phyloP scores from a whole-genome alignment of 2,329 filamentous ascomycete genomes.

The Massarina eburnea region DNA sequence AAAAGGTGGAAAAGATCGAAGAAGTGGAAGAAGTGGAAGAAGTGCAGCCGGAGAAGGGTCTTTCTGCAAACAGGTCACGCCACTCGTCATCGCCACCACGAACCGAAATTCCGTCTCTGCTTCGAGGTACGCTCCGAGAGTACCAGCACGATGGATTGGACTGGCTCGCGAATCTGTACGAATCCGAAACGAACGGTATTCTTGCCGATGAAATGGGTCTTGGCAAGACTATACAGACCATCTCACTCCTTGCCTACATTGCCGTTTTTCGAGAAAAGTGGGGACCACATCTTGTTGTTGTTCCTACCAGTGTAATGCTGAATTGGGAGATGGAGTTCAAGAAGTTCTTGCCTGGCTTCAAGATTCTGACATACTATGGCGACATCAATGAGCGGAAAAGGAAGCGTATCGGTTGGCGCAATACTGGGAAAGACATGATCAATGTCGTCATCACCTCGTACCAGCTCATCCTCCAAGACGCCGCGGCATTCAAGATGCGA shows the following conservation, averaged over 20 bases:
- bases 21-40: no score
- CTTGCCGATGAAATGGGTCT: slow-evolving; percentile 98
- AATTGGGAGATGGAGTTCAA: slow-evolving; percentile 99
- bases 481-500: slow-evolving; percentile 87
- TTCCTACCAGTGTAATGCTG: slow-evolving; percentile 96
- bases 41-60: slow-evolving; percentile 13
- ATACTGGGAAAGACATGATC: slow-evolving; percentile 75
- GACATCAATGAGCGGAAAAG: slow-evolving; percentile 87
- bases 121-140: slow-evolving; percentile 86
- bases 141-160: slow-evolving; percentile 98
- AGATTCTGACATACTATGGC: slow-evolving; percentile 96
- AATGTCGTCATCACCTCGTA: slow-evolving; percentile 98
- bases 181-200: slow-evolving; percentile 91
- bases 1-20: no score
- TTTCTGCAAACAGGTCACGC: slow-evolving; percentile 24
- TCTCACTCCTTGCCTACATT: slow-evolving; percentile 87
- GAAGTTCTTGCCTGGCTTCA: slow-evolving; percentile 97
- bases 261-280: slow-evolving; percentile 88
- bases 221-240: slow-evolving; percentile 98
- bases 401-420: slow-evolving; percentile 91
- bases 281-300: slow-evolving; percentile 94
- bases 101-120: slow-evolving; percentile 56
- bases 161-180: slow-evolving; percentile 92
- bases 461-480: slow-evolving; percentile 91
- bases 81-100: slow-evolving; percentile 33